Conservation (phyloP, 345 rosid species). For the Heritiera fomes region DNA sequence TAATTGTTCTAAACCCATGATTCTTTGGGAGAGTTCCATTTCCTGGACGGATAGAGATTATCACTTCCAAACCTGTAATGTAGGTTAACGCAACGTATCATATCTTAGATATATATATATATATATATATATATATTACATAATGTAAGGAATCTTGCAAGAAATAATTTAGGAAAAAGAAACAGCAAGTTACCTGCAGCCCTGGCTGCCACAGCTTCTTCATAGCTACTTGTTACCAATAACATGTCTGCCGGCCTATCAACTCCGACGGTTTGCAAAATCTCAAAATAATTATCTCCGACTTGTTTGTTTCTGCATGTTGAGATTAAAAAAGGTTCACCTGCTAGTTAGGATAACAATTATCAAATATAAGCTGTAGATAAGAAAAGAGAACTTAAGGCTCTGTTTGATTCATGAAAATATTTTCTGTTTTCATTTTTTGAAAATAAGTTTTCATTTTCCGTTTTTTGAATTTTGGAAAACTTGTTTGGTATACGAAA, state of each 20-base stretch:
- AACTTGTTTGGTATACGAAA: too few relatives aligned
- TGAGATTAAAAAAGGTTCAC: not conserved
- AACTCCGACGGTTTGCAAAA: slow-evolving; percentile 30
- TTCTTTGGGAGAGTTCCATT: slow-evolving; percentile 3
- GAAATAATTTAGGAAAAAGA: too few relatives aligned
- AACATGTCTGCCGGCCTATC: slow-evolving; percentile 28
- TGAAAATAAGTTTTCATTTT: too few relatives aligned
- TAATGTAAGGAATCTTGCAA: too few relatives aligned
- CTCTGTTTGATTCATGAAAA: too few relatives aligned
- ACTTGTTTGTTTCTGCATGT: slow-evolving; percentile 26
- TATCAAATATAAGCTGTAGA: not conserved
- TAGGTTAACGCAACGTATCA: not conserved
- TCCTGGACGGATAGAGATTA: slow-evolving; percentile 14
- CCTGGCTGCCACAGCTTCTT: slow-evolving; percentile 35
- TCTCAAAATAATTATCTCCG: slow-evolving; percentile 17
- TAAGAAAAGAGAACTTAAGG: slow-evolving; percentile 3
- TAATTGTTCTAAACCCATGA: slow-evolving; percentile 8
- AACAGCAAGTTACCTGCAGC: slow-evolving; percentile 26
- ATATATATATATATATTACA: too few relatives aligned
- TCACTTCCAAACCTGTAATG: slow-evolving; percentile 32
- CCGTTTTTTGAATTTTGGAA: too few relatives aligned
- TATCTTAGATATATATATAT: not conserved
- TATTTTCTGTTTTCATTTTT: too few relatives aligned
- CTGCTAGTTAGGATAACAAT: not conserved
- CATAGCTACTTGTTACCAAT: slow-evolving; percentile 28